phyloP scores from a whole-genome alignment of 1,139 yeast species.

The Diutina neorugosa region DNA sequence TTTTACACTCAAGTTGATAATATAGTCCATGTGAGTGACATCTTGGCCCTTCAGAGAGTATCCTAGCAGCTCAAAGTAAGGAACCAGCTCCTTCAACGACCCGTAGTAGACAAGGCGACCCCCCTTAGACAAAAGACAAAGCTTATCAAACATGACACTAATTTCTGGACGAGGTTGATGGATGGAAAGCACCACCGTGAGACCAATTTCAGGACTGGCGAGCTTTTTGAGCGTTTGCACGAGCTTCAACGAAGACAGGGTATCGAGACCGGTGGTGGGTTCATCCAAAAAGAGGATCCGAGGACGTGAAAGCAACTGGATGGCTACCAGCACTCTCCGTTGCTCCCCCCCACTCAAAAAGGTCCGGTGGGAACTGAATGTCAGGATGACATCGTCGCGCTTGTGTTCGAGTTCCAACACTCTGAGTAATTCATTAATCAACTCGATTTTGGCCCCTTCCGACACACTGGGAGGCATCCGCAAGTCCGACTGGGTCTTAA shows the following conservation, averaged over 20 bases:
- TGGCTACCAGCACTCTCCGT: constrained; percentile 65
- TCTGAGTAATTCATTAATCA: constrained; percentile 48
- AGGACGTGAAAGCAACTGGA: constrained; percentile 67
- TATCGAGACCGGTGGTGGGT: constrained; percentile 83
- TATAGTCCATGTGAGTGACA: constrained; percentile 11
- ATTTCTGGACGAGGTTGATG: constrained; percentile 85
- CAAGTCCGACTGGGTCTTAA: constrained; percentile 59
- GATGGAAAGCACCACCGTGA: constrained; percentile 63
- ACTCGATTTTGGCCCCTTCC: constrained; percentile 24
- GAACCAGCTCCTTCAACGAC: constrained; percentile 26
- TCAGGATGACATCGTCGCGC: constrained; percentile 43
- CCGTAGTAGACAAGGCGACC: constrained; percentile 58
- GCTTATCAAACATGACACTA: constrained; percentile 48
- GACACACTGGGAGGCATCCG: constrained; percentile 36
- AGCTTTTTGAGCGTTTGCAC: constrained; percentile 49
- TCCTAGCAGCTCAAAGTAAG: constrained; percentile 43
- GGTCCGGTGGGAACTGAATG: constrained; percentile 39
- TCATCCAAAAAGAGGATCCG: constrained; percentile 72
- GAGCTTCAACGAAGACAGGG: constrained; percentile 58
- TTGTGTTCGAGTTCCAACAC: constrained; percentile 55
- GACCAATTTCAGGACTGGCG: constrained; percentile 36
- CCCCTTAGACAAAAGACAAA: constrained; percentile 60
- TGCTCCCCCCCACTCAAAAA: constrained; percentile 76
- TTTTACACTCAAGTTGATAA: constrained; percentile 60
- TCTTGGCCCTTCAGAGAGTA: constrained; percentile 11